Evolutionary conservation across 768 basidiomycete genomes (phyloP), one percentile per base, ranked within the genome.

Genomic region (Dentipellis sp.): DNA sequence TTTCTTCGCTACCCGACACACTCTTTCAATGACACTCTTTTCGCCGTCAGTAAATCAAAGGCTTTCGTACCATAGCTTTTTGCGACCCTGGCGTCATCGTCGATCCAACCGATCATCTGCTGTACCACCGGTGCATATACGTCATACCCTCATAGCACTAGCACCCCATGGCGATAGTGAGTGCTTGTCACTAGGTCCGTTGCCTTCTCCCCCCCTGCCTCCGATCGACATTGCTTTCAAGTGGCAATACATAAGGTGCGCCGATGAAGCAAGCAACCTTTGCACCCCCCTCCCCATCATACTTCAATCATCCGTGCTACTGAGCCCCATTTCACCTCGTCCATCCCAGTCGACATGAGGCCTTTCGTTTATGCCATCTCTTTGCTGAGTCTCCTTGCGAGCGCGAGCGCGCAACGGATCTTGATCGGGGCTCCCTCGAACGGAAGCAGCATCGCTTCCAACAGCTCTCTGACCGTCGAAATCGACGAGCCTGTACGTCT

Each of bases 401-500:
- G 60, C 42, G 60, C 60, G 42, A 38, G 63, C 51, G 69, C 64
- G 21, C 73, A 74, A 63, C 58, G 51, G 21, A 66, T 73, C 55
- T n/a, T 46, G 17, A 71, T 74, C 21, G 71, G 61, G 1, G 53
- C 59, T 12, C 73, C 72, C 1, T 46, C 57, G 1, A 56, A 61
- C 3, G 63, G 62, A 16, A 46, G 58, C 7, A 59, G 55, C 1
- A 58, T 74, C 39, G 57, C 48, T 2, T 55, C 68, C 11, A 71
- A 71, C 1, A 47, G 56, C 40, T 63, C 61, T 34, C 55, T 74
- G 51, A 71, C 65, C 10, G 72, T 73, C 36, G 64, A 72, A 40
- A 63, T 74, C 38, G 63, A 67, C 52, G 60, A 65, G 11, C 72
- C 72, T 0, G 71, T 73, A 58, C 36, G 68, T 60, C 40, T 47